These are phyloP conservation scores for Colletotrichum higginsianum DNA, from an alignment of 2,329 filamentous ascomycete genomes.

Conservation along the genomic window DNA sequence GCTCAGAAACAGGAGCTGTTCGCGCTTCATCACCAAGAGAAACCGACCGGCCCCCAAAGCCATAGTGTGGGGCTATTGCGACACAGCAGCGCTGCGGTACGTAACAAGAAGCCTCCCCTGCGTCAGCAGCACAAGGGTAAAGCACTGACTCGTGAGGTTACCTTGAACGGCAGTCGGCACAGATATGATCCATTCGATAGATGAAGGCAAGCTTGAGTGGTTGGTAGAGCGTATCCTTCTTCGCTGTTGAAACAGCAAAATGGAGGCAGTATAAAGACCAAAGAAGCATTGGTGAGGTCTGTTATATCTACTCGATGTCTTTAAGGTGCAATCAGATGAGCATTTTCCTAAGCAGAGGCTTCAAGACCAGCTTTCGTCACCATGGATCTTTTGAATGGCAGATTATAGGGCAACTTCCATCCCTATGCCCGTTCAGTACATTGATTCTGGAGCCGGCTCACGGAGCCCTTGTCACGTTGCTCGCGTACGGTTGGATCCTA, in stretches of 20 bases:
- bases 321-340: not conserved
- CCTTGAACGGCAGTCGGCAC: no score
- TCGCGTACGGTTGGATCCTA: no score
- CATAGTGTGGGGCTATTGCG: not conserved
- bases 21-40: no score
- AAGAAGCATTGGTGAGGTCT: not conserved
- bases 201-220: not conserved
- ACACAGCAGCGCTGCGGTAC: not conserved
- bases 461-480: not conserved
- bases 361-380: no score
- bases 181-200: not conserved
- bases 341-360: not conserved
- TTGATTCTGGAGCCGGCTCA: no score
- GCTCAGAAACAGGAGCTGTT: no score
- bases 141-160: not conserved
- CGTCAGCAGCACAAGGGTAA: no score
- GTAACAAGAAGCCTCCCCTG: not conserved
- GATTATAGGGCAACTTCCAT: not conserved
- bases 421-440: not conserved
- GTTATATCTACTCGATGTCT: not conserved
- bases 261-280: not conserved
- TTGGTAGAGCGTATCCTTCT: not conserved
- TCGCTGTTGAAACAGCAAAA: not conserved
- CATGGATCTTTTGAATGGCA: not conserved
- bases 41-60: not conserved